phyloP scores from a whole-genome alignment of 257 asterid genomes.

The Jasminum sambac region DNA sequence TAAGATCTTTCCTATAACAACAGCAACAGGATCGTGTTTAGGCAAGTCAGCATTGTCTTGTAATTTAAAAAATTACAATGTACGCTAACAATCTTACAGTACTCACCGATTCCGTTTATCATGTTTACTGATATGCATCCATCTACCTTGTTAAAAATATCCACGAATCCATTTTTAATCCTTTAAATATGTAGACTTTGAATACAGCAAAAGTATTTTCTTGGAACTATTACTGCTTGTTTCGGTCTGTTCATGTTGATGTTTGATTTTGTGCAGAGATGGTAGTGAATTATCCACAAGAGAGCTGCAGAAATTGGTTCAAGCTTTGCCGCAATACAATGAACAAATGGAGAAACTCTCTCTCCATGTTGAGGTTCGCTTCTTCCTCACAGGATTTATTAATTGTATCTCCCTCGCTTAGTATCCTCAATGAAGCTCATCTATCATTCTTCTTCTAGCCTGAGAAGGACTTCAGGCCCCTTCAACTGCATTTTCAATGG shows the following conservation, averaged over 20 bases:
- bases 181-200: neutral
- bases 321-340: slow-evolving; percentile 89
- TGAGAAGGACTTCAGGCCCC: slow-evolving; percentile 15
- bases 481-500: neutral
- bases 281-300: slow-evolving; percentile 87
- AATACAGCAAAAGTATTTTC: neutral
- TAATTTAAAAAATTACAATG: neutral
- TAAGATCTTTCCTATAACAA: neutral
- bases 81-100: neutral
- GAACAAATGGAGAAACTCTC: slow-evolving; percentile 95
- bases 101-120: neutral
- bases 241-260: slow-evolving; percentile 23
- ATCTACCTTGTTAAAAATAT: neutral
- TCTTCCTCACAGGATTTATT: slow-evolving; percentile 25
- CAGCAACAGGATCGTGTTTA: neutral
- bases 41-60: neutral
- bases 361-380: slow-evolving; percentile 81
- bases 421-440: slow-evolving; percentile 9
- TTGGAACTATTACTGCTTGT: slow-evolving; percentile 5
- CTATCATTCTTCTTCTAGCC: slow-evolving; percentile 12
- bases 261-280: slow-evolving; percentile 57
- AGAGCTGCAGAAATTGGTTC: slow-evolving; percentile 97
- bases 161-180: neutral
- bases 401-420: slow-evolving; percentile 12
- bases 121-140: neutral